Conservation (phyloP, 345 rosid species). For the Euphorbia peplus region DNA sequence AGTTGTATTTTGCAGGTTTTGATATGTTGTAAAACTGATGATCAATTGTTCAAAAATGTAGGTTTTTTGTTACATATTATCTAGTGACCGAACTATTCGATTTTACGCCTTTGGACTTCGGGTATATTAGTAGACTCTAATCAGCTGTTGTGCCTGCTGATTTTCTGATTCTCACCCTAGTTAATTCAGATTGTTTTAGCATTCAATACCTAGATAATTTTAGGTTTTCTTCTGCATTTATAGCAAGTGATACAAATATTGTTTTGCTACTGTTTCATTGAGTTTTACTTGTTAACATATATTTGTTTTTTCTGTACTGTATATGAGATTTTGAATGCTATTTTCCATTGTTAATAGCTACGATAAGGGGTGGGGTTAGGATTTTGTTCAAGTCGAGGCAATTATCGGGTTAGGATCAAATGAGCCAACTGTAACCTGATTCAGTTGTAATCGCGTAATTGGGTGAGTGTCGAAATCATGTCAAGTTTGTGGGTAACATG, state of each 20-base stretch:
- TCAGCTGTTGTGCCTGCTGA: no score
- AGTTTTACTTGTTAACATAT: not conserved
- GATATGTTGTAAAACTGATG: constrained; percentile 39
- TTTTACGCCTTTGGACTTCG: constrained; percentile 2
- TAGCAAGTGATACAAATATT: not conserved
- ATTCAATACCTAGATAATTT: not conserved
- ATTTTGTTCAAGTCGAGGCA: no score
- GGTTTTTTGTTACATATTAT: constrained; percentile 28
- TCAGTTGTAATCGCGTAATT: no score
- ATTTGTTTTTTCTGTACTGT: not conserved
- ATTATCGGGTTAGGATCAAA: no score
- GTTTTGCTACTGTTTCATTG: not conserved
- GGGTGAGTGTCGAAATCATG: no score
- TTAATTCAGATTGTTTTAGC: not conserved
- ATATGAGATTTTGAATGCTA: not conserved
- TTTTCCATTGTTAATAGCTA: not conserved
- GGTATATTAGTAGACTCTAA: not conserved
- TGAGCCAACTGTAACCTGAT: no score
- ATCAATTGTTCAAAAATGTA: constrained; percentile 46
- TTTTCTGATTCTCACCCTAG: not conserved
- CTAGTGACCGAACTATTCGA: constrained; percentile 21
- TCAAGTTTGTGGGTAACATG: no score
- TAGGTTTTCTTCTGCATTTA: not conserved
- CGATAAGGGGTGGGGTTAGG: no score
- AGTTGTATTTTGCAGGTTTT: constrained; percentile 37